Evolutionary conservation across 257 asterid genomes (phyloP).

Genomic region (Gynochthodes officinalis): DNA sequence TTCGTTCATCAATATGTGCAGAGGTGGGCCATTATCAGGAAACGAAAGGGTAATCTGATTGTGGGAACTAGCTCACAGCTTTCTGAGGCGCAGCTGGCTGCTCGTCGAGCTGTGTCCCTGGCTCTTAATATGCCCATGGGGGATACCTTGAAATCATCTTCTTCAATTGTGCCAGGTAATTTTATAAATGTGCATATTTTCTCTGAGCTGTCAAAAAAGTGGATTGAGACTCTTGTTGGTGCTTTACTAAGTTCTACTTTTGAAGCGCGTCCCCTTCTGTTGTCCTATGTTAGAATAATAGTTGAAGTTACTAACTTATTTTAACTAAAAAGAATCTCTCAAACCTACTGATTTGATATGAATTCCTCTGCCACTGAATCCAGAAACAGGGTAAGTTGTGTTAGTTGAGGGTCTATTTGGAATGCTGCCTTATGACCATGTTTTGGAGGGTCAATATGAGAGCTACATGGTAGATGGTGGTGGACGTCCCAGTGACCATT

Average conservation of each 20-base stretch:
- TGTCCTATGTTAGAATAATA: background rate
- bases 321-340: background rate
- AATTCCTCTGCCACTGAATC: background rate
- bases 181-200: background rate
- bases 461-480: background rate
- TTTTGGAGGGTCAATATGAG: background rate
- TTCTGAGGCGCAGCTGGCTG: conserved; percentile 65
- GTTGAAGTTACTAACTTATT: background rate
- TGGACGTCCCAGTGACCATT: background rate
- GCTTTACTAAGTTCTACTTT: background rate
- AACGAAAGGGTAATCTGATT: conserved; percentile 43
- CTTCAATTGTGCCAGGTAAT: conserved; percentile 46
- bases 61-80: conserved; percentile 49
- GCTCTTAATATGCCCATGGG: conserved; percentile 61
- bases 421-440: background rate
- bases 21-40: conserved; percentile 76
- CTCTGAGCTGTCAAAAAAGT: background rate
- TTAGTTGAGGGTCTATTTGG: background rate
- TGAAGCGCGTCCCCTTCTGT: background rate
- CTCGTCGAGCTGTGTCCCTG: conserved; percentile 61
- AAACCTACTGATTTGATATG: background rate
- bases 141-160: conserved; percentile 42
- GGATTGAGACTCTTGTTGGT: background rate
- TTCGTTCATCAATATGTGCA: conserved; percentile 33
- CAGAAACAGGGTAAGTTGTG: background rate